Evolutionary conservation across 495 filamentous ascomycete genomes (phyloP).

Genomic region (Trichoderma virens): DNA sequence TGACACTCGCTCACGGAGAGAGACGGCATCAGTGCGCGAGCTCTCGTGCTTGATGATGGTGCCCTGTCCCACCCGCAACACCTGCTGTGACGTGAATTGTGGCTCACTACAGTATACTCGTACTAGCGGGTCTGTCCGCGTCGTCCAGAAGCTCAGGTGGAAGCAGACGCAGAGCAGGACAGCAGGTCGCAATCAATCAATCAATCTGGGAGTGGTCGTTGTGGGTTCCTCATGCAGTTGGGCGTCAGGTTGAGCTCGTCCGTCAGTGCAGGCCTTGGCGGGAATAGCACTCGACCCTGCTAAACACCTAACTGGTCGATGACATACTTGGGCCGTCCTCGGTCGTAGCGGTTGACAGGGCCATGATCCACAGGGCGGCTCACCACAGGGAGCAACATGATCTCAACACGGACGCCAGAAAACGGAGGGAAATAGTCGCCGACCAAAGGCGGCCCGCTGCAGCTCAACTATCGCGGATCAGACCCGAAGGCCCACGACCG

Average conservation of each 20-base stretch:
- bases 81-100: conserved; percentile 1
- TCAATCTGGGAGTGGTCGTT: no score
- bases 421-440: background rate
- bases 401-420: background rate
- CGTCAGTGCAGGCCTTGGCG: background rate
- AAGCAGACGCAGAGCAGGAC: no score
- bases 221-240: background rate
- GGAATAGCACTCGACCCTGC: background rate
- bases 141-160: conserved; percentile 1
- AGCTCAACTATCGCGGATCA: background rate
- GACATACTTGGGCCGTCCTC: background rate
- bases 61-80: background rate
- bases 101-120: no score
- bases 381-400: background rate
- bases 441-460: background rate
- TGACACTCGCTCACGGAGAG: no score
- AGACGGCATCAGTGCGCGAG: no score
- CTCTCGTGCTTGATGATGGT: background rate
- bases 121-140: background rate
- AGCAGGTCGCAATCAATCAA: background rate
- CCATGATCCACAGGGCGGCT: background rate
- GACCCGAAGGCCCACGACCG: background rate
- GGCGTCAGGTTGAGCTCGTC: conserved; percentile 6
- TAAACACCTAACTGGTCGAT: background rate
- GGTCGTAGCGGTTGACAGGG: background rate